Conservation (phyloP, 2,329 filamentous ascomycete genomes). For the Aspergillus amoenus region DNA sequence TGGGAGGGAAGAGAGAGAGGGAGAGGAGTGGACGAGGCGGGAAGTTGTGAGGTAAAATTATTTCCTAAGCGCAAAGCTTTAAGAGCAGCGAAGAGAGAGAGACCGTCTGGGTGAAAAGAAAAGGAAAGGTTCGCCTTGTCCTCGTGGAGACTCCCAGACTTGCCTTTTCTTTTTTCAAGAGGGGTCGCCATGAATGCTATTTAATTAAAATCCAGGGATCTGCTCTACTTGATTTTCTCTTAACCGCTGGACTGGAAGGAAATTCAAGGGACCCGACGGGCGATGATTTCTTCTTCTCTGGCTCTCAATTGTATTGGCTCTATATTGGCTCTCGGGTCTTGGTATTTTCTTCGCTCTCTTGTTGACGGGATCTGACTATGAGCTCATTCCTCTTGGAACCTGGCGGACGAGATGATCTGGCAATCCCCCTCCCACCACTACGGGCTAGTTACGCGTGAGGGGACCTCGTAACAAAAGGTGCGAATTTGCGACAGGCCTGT, state of each 20-base stretch:
- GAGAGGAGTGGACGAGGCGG: conserved; percentile 16
- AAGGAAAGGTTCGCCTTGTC: conserved; percentile 12
- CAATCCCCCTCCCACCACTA: neutral
- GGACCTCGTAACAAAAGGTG: neutral
- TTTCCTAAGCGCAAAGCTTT: conserved; percentile 37
- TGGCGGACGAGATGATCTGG: neutral
- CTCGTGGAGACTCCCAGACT: conserved; percentile 12
- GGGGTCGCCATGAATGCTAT: neutral
- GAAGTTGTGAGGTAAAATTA: conserved; percentile 42
- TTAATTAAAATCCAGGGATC: conserved; percentile 15
- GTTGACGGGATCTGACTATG: neutral
- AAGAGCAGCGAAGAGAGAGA: neutral
- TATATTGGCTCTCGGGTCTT: conserved; percentile 11
- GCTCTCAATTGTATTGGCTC: conserved; percentile 12
- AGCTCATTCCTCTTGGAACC: neutral
- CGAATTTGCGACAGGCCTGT: neutral
- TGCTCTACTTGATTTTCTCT: conserved; percentile 8
- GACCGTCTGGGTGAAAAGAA: conserved; percentile 13
- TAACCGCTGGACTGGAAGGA: conserved; percentile 9
- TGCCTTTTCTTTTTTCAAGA: conserved; percentile 1
- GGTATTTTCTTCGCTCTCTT: conserved; percentile 4
- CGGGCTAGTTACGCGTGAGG: neutral
- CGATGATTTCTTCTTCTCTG: conserved; percentile 7
- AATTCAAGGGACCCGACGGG: neutral
- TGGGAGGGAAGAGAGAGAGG: conserved; percentile 20